Evolutionary conservation across 305 asterid species (phyloP), one percentile per base, ranked within the genome.

Genomic region (Caryopteris hybrid): DNA sequence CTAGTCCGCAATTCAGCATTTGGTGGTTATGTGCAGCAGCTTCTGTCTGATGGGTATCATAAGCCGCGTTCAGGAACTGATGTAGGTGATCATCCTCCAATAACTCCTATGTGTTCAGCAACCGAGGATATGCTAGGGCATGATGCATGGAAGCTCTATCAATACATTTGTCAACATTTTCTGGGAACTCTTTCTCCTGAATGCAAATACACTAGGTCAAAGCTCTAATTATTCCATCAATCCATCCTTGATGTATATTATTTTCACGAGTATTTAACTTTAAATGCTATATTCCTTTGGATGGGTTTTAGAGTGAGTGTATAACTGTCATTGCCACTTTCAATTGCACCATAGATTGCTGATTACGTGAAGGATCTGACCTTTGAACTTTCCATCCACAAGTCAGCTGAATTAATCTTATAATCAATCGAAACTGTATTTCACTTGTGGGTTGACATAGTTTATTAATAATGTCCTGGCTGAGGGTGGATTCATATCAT

Each of bases 81-180:
- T 81, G 95, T 68, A 31, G 96, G 97, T 27, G 97, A 91, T 76
- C 97, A 91, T 76, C 97, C 97, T 75, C 97, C 97, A 43, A 91
- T 91, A 63, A 91, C 97, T 78, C 97, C 97, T 11, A 84, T 91
- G 88, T 71, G 79, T 74, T 84, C 93, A 54, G 97, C 97, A 52
- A 70, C 88, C 2, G 96, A 91, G 86, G 92, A 88, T 75, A 76
- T 66, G 74, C 69, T 91, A 13, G 96, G 96, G 52, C 72, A 84
- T 76, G 97, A 91, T 78, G 86, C 95, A 33, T 91, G 97, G 97
- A 86, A 79, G 73, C 82, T 91, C 64, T 91, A 88, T 75, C 93
- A 82, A 61, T 91, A 88, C 74, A 84, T 91, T 51, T 91, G 97
- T 63, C 96, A 91, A 76, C 95, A 91, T 83, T 91, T 91, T 75